Evolutionary conservation across 768 basidiomycete species (phyloP), one percentile per base, ranked within the genome.

Genomic region (Coprinopsis strossmayeri): DNA sequence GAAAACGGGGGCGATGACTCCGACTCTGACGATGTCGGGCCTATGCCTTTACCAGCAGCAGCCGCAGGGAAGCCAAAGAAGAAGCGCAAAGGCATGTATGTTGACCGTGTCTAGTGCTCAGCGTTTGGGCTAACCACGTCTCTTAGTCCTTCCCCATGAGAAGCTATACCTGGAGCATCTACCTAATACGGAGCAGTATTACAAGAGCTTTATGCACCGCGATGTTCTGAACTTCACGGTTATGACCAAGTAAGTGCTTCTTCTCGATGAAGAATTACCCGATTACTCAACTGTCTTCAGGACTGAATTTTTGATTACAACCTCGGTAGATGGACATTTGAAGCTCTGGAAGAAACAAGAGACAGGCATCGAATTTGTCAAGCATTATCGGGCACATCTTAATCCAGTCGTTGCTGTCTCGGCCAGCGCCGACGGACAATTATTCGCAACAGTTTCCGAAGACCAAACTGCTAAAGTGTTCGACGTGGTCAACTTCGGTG

Each of bases 261-360:
- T 35, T 15, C 15, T 34, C 40, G n/a, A 34, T 11, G 55, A 24
- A 26, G 9, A 26, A n/a, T n/a, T n/a, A n/a, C n/a, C n/a, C n/a
- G n/a, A n/a, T 34, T 34, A 41, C 23, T 21, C 10, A 38, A 34
- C 37, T 38, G 32, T 39, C 15, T n/a, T 2, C 56, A 96, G 95
- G 64, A 95, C 92, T 11, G 84, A 92, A 49, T 99, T 97, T 60
- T 61, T 98, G 35, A 76, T 99, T 42, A 99, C 96, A 5, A 93
- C 95, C 1, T 97, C 95, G 2, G 66, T 92, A 9, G 96, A 98
- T 61, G 96, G 96, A 1, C 87, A 93, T 65, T 66, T 98, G 54
- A 99, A 99, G 64, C 67, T 99, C n/a, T 99, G 96, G 96, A 98
- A 96, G 73, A 99, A 99, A 66, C 93, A 96, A 69, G 88, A 93